Evolutionary conservation across 352 stramenopile species (phyloP), one percentile per base, ranked within the genome.

Genomic region (Phytophthora sp.): DNA sequence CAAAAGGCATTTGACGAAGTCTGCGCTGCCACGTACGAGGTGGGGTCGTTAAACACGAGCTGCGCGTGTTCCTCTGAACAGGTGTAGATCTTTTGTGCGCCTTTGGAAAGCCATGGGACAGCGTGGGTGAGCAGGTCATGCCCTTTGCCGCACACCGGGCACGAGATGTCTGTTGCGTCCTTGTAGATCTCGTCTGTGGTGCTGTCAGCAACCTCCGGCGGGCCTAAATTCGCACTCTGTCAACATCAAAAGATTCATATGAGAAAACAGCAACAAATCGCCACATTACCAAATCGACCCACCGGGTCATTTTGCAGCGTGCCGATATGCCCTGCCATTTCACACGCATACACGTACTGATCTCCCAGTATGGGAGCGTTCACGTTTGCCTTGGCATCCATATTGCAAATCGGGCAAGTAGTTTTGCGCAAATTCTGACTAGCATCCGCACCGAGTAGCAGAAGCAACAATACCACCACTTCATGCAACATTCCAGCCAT

Each of bases 251-350:
- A n/a, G n/a, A n/a, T n/a, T n/a, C n/a, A n/a, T 26, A 15, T 20
- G 10, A 15, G n/a, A 5, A 23, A 42, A 15, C 34, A 41, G 28
- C 28, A 32, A 32, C 28, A 32, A 32, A 6, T 32, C 28, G 11
- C 28, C 28, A 32, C 11, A 11, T 32, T 32, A 11, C 6, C 28
- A 32, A 46, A 12, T 2, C 11, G 10, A 28, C 72, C 27, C 48
- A 90, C 82, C 43, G 82, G 79, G 30, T 88, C 54, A 62, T 87
- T 85, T 59, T 80, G 72, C 54, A 91, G 69, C 55, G 71, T 54
- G 62, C 88, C 77, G 37, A 91, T 66, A 69, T 84, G 77, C n/a
- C 77, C 77, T 0, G 82, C 82, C 82, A 91, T 91, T 52, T 87
- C 82, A 49, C 82, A 91, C 26, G 82, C 79, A 65, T 84, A 91